phyloP scores from a whole-genome alignment of 1,284 basidiomycete genomes.

The Rhodotorula mucilaginosa region DNA sequence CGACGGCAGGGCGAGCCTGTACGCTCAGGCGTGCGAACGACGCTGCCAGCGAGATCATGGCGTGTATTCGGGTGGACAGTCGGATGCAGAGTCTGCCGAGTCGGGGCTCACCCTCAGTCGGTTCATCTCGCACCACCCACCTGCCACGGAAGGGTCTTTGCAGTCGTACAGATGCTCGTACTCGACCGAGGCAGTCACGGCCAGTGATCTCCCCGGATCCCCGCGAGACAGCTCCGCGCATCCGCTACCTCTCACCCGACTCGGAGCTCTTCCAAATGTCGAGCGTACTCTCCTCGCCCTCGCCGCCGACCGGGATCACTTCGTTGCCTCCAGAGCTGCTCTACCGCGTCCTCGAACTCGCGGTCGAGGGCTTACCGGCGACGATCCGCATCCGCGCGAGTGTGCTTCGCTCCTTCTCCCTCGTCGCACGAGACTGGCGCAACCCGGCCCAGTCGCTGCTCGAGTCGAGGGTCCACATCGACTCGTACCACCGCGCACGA shows the following conservation, averaged over 20 bases:
- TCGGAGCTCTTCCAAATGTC: neutral
- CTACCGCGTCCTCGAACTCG: constrained; percentile 11
- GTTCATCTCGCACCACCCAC: too few species aligned
- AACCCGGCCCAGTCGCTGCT: constrained; percentile 19
- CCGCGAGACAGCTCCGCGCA: too few species aligned
- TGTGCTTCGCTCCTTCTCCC: constrained; percentile 8
- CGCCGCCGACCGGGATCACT: neutral
- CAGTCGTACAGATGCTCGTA: too few species aligned
- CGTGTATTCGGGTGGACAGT: neutral
- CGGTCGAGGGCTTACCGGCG: constrained; percentile 19
- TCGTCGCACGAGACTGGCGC: constrained; percentile 11
- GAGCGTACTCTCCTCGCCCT: neutral
- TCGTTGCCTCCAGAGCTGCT: constrained; percentile 20
- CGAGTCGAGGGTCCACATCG: constrained; percentile 22
- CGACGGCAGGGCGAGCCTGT: neutral
- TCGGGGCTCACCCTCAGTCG: too few species aligned
- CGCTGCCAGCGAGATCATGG: constrained; percentile 1
- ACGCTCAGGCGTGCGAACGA: neutral
- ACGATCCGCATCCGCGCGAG: constrained; percentile 8
- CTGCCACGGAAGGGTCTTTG: too few species aligned
- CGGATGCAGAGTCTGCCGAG: too few species aligned
- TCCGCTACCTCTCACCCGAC: too few species aligned
- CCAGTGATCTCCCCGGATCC: too few species aligned
- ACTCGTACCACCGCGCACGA: constrained; percentile 5
- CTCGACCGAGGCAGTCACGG: too few species aligned